A percentile compares a stretch with the other conserved stretches of the same genome.
phyloP scores from a whole-genome alignment of 2,329 filamentous ascomycete genomes.

The Aspergillus tamarii region DNA sequence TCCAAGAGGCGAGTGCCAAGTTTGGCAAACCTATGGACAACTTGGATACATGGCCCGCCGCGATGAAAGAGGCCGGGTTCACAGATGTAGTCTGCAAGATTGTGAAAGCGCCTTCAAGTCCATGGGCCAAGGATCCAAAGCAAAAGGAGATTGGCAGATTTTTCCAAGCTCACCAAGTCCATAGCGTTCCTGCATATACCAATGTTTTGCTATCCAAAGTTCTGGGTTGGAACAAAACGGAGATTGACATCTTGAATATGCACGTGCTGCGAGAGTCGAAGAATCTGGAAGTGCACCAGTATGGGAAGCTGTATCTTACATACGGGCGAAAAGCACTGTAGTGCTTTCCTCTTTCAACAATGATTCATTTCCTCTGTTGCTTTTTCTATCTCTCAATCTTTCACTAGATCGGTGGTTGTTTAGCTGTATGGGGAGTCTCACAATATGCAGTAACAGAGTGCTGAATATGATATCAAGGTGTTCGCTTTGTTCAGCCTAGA shows the following conservation, averaged over 20 bases:
- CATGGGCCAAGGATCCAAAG: constrained; percentile 52
- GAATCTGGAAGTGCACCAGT: not conserved
- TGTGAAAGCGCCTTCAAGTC: constrained; percentile 51
- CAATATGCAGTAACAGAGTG: too few relatives aligned
- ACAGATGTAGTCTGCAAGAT: constrained; percentile 52
- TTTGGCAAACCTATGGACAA: constrained; percentile 39
- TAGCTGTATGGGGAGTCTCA: too few relatives aligned
- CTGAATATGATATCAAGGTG: too few relatives aligned
- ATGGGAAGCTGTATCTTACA: constrained; percentile 2
- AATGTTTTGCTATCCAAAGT: not conserved
- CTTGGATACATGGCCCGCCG: constrained; percentile 38
- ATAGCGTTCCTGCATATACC: not conserved
- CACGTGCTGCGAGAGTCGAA: not conserved
- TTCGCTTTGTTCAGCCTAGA: too few relatives aligned
- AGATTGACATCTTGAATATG: not conserved
- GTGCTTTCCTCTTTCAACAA: not conserved
- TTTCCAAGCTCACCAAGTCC: constrained; percentile 24
- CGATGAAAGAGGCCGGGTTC: constrained; percentile 57
- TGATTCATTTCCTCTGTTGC: not conserved
- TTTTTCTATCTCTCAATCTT: not conserved
- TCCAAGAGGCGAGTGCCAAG: constrained; percentile 32
- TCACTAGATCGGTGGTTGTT: too few relatives aligned
- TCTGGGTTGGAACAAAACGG: not conserved
- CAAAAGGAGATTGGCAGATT: constrained; percentile 43
- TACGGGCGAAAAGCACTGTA: not conserved